Percentiles rank a stretch among this genome's conserved stretches.
These are phyloP conservation scores for Moesziomyces parantarcticus DNA, from an alignment of 1,284 basidiomycete species.

Conservation along the genomic window DNA sequence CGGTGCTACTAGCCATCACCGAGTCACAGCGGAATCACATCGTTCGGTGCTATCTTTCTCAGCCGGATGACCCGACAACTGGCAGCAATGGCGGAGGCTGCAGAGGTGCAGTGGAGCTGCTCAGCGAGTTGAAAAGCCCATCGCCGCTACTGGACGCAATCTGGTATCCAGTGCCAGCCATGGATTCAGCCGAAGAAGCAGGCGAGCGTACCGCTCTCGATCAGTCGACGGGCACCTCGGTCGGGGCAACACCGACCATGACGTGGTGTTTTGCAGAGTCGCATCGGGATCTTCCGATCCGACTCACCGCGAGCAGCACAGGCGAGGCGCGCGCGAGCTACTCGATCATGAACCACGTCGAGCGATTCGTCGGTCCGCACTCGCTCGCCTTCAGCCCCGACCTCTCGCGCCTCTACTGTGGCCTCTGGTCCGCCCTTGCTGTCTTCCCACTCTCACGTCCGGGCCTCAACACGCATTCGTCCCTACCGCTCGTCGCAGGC, in stretches of 20 bases:
- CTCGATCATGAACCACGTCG: conserved; percentile 59
- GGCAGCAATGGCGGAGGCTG: no score
- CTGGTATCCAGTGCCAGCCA: conserved; percentile 52
- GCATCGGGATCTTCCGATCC: conserved; percentile 45
- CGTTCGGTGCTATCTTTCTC: conserved; percentile 3
- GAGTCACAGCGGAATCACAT: conserved; percentile 49
- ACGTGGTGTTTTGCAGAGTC: conserved; percentile 58
- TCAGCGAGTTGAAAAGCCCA: conserved; percentile 11
- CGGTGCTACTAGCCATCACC: conserved; percentile 41
- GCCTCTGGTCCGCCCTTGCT: conserved; percentile 30
- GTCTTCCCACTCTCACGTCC: conserved; percentile 44
- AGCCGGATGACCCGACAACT: no score
- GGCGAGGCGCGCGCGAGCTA: conserved; percentile 45
- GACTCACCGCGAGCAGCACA: conserved; percentile 41
- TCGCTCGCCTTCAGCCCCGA: conserved; percentile 52
- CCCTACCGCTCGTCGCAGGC: conserved; percentile 22
- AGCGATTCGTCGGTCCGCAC: conserved; percentile 54
- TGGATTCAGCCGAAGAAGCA: conserved; percentile 4
- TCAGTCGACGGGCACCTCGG: background rate
- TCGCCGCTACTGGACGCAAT: conserved; percentile 50
- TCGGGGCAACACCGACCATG: background rate
- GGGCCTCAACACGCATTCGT: conserved; percentile 51
- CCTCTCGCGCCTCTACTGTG: conserved; percentile 53
- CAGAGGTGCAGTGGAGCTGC: background rate
- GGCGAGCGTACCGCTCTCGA: background rate